phyloP scores from a whole-genome alignment of 2,329 filamentous ascomycete genomes.

The Cladosporium sp. region DNA sequence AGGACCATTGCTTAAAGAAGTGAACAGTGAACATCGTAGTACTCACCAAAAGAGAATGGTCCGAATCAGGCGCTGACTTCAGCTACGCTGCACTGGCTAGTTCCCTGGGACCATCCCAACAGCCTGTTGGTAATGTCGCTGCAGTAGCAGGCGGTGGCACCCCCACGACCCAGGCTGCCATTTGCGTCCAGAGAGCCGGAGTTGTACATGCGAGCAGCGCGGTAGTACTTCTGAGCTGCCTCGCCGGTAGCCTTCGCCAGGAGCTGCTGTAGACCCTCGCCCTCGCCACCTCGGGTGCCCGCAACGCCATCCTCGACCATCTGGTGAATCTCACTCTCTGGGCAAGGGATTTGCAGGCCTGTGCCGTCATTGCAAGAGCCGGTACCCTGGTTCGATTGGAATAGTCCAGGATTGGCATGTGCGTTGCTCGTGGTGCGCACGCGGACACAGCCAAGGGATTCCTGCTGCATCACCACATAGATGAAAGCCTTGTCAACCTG shows the following conservation, averaged over 20 bases:
- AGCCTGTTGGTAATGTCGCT: constrained; percentile 54
- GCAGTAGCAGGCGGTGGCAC: constrained; percentile 56
- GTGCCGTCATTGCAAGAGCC: constrained; percentile 39
- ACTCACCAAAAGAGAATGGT: neutral
- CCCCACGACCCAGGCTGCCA: constrained; percentile 44
- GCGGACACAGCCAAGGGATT: constrained; percentile 50
- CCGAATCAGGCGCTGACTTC: constrained; percentile 1
- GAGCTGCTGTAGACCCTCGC: constrained; percentile 46
- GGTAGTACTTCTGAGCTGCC: constrained; percentile 48
- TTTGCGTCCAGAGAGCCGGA: constrained; percentile 40
- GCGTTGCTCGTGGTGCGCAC: constrained; percentile 45
- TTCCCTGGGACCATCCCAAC: constrained; percentile 40
- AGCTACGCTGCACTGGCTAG: constrained; percentile 1
- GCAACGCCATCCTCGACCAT: constrained; percentile 48
- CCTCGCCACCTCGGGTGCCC: constrained; percentile 45
- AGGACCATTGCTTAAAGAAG: neutral
- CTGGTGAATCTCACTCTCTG: constrained; percentile 37
- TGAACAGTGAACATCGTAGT: neutral
- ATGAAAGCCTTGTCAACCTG: constrained; percentile 45
- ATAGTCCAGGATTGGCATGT: constrained; percentile 48
- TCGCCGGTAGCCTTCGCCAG: constrained; percentile 35
- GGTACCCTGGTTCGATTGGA: constrained; percentile 47
- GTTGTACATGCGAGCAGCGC: constrained; percentile 54
- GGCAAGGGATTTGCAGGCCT: constrained; percentile 42
- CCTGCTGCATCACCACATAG: constrained; percentile 49